Evolutionary conservation across 2,329 filamentous ascomycete genomes (phyloP).

Genomic region (Onygenales sp.): DNA sequence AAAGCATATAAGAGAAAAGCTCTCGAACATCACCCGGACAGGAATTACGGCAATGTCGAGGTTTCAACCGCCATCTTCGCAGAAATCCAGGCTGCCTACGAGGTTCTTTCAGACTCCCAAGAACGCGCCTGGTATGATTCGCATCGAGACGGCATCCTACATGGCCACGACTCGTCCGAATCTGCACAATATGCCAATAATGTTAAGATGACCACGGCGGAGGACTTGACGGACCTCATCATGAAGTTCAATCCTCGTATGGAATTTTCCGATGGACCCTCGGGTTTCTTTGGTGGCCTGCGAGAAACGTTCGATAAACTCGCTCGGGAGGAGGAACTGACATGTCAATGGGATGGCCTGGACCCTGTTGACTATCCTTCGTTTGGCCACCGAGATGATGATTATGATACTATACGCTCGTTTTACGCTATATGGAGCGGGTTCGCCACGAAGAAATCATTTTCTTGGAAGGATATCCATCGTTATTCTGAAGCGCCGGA

Average conservation of each 20-base stretch:
- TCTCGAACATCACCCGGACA: conserved; percentile 87
- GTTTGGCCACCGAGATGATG: conserved; percentile 69
- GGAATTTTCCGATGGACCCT: conserved; percentile 68
- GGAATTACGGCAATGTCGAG: conserved; percentile 80
- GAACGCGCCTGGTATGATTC: conserved; percentile 98
- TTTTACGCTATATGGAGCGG: conserved; percentile 77
- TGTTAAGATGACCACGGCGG: conserved; percentile 65
- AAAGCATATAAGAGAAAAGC: conserved; percentile 87
- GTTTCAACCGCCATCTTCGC: conserved; percentile 78
- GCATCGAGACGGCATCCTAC: conserved; percentile 75
- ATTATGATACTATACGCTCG: conserved; percentile 60
- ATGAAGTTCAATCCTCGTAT: conserved; percentile 69
- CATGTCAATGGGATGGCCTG: conserved; percentile 58
- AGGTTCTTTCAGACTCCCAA: conserved; percentile 90
- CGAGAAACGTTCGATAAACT: conserved; percentile 70
- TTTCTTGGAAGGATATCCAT: conserved; percentile 83
- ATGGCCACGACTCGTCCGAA: conserved; percentile 43
- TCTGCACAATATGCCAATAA: conserved; percentile 54
- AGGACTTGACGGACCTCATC: conserved; percentile 70
- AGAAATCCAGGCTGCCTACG: conserved; percentile 85
- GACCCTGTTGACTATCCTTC: conserved; percentile 61
- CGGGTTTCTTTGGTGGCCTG: conserved; percentile 77
- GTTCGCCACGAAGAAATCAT: conserved; percentile 77
- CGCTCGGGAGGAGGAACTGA: conserved; percentile 67
- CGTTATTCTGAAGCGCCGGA: conserved; percentile 79